Conservation (phyloP, 116 monocot genomes). For the Zostera marina region DNA sequence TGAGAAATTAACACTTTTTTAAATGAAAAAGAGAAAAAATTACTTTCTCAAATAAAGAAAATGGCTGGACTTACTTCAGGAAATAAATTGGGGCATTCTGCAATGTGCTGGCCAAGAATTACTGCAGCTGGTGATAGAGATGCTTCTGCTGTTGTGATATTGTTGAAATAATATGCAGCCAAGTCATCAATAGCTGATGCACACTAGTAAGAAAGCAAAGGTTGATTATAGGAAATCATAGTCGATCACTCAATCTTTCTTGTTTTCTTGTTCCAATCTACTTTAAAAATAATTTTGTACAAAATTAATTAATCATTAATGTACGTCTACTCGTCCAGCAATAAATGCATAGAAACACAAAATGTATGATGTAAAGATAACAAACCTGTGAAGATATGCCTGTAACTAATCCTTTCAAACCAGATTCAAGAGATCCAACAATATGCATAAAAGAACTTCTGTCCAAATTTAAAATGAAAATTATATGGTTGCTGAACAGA, state of each 20-base stretch:
- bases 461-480: slow-evolving; percentile 72
- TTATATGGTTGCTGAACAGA: slow-evolving; percentile 75
- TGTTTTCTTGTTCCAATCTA: background rate
- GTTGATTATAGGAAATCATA: background rate
- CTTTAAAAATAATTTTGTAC: background rate
- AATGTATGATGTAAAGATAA: background rate
- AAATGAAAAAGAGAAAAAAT: background rate
- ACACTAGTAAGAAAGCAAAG: slow-evolving; percentile 49
- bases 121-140: slow-evolving; percentile 56
- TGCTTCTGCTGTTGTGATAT: slow-evolving; percentile 55
- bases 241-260: too few relatives aligned
- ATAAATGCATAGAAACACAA: background rate
- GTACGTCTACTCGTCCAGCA: background rate
- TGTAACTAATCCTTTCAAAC: slow-evolving; percentile 79
- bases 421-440: slow-evolving; percentile 89
- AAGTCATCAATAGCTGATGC: slow-evolving; percentile 84
- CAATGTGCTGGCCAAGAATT: slow-evolving; percentile 74
- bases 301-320: background rate
- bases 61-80: slow-evolving; percentile 47
- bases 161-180: slow-evolving; percentile 89
- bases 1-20: too few relatives aligned
- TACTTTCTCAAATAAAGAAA: background rate
- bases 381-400: slow-evolving; percentile 83
- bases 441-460: slow-evolving; percentile 79
- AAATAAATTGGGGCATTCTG: slow-evolving; percentile 74